Conservation (phyloP, 257 asterid genomes). For the Osmanthus fragrans region DNA sequence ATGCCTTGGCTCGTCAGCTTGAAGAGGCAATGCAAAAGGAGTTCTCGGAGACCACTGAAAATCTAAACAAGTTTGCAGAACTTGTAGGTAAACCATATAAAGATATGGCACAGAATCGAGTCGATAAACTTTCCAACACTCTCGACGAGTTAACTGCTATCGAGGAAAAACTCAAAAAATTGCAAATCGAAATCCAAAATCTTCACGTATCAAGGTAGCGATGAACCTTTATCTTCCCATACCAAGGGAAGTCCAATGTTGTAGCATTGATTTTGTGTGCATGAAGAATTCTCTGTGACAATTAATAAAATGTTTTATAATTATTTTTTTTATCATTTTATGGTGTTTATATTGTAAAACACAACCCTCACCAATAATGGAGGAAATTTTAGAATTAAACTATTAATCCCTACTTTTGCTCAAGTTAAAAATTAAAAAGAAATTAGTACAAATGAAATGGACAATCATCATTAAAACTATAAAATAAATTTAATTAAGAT, state of each 20-base stretch:
- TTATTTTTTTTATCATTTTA: neutral
- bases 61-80: slow-evolving; percentile 53
- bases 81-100: slow-evolving; percentile 68
- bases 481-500: neutral
- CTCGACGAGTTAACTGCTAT: slow-evolving; percentile 54
- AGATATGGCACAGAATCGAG: slow-evolving; percentile 55
- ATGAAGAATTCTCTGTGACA: neutral
- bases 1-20: slow-evolving; percentile 77
- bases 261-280: slow-evolving; percentile 8
- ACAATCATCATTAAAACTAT: neutral
- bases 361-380: too few species aligned
- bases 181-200: slow-evolving; percentile 78
- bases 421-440: neutral
- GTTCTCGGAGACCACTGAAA: slow-evolving; percentile 53
- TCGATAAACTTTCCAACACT: slow-evolving; percentile 52
- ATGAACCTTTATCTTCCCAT: slow-evolving; percentile 4
- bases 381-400: neutral
- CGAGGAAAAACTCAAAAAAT: slow-evolving; percentile 50
- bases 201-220: slow-evolving; percentile 58
- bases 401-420: too few species aligned
- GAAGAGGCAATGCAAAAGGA: slow-evolving; percentile 92
- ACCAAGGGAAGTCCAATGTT: slow-evolving; percentile 13
- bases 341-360: neutral
- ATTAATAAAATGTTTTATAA: neutral
- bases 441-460: too few species aligned